A percentile compares a stretch with the other conserved stretches of the same genome.
Evolutionary conservation across 1,139 yeast species (phyloP).

Genomic region (Yamadazyma songkhlaensis): DNA sequence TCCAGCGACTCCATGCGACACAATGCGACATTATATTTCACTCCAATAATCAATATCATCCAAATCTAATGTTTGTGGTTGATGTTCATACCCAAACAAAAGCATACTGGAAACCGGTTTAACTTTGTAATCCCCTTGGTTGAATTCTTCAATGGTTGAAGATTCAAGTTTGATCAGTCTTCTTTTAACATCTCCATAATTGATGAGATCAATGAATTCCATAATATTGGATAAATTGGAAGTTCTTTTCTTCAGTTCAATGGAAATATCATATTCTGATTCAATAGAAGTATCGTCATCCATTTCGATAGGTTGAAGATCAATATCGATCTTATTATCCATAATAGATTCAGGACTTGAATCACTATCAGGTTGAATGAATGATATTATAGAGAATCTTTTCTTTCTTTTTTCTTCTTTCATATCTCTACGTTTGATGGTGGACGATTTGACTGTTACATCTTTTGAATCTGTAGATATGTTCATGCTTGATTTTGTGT

Average conservation of each 20-base stretch:
- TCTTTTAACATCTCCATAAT: constrained; percentile 4
- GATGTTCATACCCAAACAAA: constrained; percentile 10
- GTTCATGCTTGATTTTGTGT: neutral
- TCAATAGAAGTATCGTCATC: constrained; percentile 5
- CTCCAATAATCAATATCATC: constrained; percentile 12
- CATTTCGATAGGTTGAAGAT: constrained; percentile 6
- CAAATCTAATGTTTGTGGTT: constrained; percentile 5
- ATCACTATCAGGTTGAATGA: constrained; percentile 2
- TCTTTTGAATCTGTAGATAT: neutral
- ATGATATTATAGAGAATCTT: constrained; percentile 7
- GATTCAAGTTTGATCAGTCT: constrained; percentile 2
- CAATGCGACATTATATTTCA: neutral
- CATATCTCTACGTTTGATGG: neutral
- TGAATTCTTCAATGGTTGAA: constrained; percentile 3
- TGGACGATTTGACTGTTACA: neutral
- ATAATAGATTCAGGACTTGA: constrained; percentile 3
- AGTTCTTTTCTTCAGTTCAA: constrained; percentile 9
- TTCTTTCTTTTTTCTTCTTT: constrained; percentile 3
- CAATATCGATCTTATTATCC: constrained; percentile 1
- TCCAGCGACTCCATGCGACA: too few relatives aligned
- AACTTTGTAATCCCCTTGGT: constrained; percentile 9
- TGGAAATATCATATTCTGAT: constrained; percentile 3
- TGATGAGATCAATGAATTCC: constrained; percentile 15
- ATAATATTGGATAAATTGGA: constrained; percentile 13
- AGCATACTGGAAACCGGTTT: constrained; percentile 7